These are phyloP conservation scores for Diaporthe humulicola DNA, from an alignment of 2,329 filamentous ascomycete genomes.

Conservation along the genomic window DNA sequence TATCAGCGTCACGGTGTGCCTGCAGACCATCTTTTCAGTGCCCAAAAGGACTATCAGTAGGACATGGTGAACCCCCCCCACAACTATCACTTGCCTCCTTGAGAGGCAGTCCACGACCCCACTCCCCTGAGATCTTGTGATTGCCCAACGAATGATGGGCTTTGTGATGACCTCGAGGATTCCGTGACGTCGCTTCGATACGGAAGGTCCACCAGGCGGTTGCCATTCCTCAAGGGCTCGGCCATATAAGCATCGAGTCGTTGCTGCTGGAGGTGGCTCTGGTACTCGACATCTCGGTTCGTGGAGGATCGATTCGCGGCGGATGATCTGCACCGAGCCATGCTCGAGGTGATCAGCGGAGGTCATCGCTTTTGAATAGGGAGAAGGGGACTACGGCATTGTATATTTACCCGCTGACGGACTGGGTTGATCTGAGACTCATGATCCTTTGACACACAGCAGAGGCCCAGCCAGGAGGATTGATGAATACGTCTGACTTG, in stretches of 20 bases:
- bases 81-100: not conserved
- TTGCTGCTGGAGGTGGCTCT: conserved; percentile 10
- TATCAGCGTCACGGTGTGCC: too few species aligned
- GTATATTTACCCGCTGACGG: not conserved
- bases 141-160: not conserved
- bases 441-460: not conserved
- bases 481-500: not conserved
- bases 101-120: not conserved
- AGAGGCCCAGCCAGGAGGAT: not conserved
- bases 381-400: too few species aligned
- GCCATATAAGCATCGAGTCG: not conserved
- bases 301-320: not conserved
- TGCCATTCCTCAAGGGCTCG: conserved; percentile 9
- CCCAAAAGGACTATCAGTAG: too few species aligned
- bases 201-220: not conserved
- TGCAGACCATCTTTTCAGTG: too few species aligned
- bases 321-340: not conserved
- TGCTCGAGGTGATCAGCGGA: not conserved
- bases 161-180: not conserved
- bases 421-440: not conserved
- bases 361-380: fast-evolving
- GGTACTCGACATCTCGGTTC: not conserved
- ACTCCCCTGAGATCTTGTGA: not conserved
- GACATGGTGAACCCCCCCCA: too few species aligned
- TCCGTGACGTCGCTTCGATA: not conserved